Conservation (phyloP, 129 eudicot genomes). For the Flaveria trinervia region DNA sequence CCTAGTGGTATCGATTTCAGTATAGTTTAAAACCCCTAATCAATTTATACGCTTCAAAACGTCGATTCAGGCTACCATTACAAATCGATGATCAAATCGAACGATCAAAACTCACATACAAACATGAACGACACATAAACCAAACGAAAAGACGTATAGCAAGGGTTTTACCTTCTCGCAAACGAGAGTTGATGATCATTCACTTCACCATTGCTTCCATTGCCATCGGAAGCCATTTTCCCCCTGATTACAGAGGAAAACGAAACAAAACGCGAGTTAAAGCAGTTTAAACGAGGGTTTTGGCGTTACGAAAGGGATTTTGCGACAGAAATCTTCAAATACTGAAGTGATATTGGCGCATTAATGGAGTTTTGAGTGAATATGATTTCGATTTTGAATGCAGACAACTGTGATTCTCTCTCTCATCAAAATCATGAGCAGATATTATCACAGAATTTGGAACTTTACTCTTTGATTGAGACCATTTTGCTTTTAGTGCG, state of each 20-base stretch:
- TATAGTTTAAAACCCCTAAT: not conserved
- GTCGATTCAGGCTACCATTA: not conserved
- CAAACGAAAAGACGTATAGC: not conserved
- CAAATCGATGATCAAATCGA: not conserved
- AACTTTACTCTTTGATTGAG: too few relatives aligned
- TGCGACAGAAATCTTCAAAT: not conserved
- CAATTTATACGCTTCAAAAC: too few relatives aligned
- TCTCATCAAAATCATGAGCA: too few relatives aligned
- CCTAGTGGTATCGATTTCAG: not conserved
- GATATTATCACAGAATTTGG: too few relatives aligned
- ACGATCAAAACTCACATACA: not conserved
- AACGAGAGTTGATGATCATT: not conserved
- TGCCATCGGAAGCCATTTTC: slow-evolving; percentile 9
- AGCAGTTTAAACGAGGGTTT: not conserved
- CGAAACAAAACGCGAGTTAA: not conserved
- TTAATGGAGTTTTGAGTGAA: too few relatives aligned
- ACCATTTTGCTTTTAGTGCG: too few relatives aligned
- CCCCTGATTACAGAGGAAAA: not conserved
- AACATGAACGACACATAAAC: not conserved
- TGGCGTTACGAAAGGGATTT: not conserved
- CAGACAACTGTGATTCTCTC: too few relatives aligned
- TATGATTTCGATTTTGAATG: too few relatives aligned
- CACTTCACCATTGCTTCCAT: not conserved
- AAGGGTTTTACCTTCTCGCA: slow-evolving; percentile 23
- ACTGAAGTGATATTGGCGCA: too few relatives aligned